Percentiles rank a stretch among this genome's conserved stretches.
Conservation (phyloP, 1,139 yeast species). For the Yamadazyma dushanensis region DNA sequence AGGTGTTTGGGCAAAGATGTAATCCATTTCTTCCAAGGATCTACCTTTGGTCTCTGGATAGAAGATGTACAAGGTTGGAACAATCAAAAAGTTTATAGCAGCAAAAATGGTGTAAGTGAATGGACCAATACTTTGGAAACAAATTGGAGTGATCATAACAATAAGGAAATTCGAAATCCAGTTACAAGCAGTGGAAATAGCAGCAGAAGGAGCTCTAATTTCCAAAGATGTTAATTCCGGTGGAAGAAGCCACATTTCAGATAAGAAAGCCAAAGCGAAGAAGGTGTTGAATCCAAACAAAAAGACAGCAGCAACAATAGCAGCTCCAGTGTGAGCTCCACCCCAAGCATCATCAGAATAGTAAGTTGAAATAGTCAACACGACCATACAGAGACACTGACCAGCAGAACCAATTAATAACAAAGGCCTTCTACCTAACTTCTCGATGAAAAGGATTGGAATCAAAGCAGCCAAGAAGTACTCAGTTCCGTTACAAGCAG, state of each 20-base stretch:
- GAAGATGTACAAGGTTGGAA: constrained; percentile 55
- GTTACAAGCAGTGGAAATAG: constrained; percentile 37
- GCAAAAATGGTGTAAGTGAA: constrained; percentile 38
- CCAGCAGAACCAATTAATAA: constrained; percentile 56
- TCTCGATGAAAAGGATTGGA: constrained; percentile 49
- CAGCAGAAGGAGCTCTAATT: constrained; percentile 37
- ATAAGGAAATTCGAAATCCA: constrained; percentile 46
- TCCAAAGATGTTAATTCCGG: constrained; percentile 41
- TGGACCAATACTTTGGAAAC: constrained; percentile 30
- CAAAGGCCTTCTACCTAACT: constrained; percentile 53
- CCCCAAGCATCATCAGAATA: constrained; percentile 23
- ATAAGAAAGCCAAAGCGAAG: constrained; percentile 33
- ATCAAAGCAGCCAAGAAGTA: constrained; percentile 44
- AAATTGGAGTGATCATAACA: constrained; percentile 39
- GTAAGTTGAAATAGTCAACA: constrained; percentile 30
- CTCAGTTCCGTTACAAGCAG: constrained; percentile 39
- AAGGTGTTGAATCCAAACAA: constrained; percentile 37
- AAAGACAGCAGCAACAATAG: constrained; percentile 37
- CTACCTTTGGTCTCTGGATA: constrained; percentile 64
- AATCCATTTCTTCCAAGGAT: constrained; percentile 61
- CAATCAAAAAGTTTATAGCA: constrained; percentile 44
- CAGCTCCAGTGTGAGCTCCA: constrained; percentile 21
- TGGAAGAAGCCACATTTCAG: constrained; percentile 40
- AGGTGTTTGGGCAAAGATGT: constrained; percentile 50
- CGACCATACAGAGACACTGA: constrained; percentile 35